Evolutionary conservation across 176 grass and related monocot species (phyloP), one percentile per base, ranked within the genome.

Genomic region (Carex pumila): DNA sequence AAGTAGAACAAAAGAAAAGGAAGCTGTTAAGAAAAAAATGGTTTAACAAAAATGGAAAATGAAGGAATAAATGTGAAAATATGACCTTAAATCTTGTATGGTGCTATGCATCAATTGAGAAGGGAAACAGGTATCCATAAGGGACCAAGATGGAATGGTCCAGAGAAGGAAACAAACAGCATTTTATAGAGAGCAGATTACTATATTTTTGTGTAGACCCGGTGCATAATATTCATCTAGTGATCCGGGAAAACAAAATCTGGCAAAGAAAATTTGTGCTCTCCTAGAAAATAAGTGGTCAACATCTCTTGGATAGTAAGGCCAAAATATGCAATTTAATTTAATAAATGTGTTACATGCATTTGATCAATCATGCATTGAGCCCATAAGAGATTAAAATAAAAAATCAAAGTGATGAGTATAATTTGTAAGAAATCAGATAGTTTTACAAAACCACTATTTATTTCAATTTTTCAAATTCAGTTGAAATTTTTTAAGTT

Each of bases 31-130:
- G 45, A 47, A 61, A 61, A 75, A 53, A 53, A 75, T 1, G 19
- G 10, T 21, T 7, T n/a, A 61, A 21, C n/a, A 22, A n/a, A 53
- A 75, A 25, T 53, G 47, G 19, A 21, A 54, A 75, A 52, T 7
- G 47, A 53, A 75, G 71, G 71, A 54, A 2, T 30, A 54, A 12
- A 49, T 43, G 14, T 22, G 39, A 22, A 73, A 73, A 52, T 52
- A 54, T 43, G 12, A 75, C 47, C 47, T 75, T 31, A 75, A 53
- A 75, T 75, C 71, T 75, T 75, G 71, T 52, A 75, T 54, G 71
- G 71, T 54, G 31, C 5, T 21, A 47, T 71, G 39, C 18, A 71
- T 22, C 17, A 47, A 43, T 29, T 54, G 71, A 54, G 71, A 75
- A 54, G 47, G 14, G 15, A 75, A 53, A 31, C 47, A 21, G 21